Evolutionary conservation across 2,329 filamentous ascomycete species (phyloP), one percentile per base, ranked within the genome.

Genomic region (Exophiala aquamarina): DNA sequence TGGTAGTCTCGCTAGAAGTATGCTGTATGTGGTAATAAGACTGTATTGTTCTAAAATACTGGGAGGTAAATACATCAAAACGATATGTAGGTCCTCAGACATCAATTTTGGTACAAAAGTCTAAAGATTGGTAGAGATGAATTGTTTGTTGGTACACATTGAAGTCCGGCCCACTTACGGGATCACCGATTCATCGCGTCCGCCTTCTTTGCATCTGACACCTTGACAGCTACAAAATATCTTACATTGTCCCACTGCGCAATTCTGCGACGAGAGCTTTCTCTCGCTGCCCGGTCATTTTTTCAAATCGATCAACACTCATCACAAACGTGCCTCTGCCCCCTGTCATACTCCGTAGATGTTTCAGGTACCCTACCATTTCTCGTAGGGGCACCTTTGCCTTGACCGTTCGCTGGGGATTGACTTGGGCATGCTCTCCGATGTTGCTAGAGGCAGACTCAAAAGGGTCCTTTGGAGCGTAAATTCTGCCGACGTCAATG

Each of bases 331-430:
- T 87, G 0, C 84, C 85, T 45, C 93, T 77, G 0, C 93, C 93
- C 2, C 86, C 87, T 3, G 92, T 98, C 72, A 95, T 78, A 68
- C 89, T 91, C 42, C 93, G 77, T 55, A 98, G 70, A 63, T 94
- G 88, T 65, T 89, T 89, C 59, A 97, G 75, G 67, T 97, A 98
- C 33, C 92, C 88, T 28, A 97, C 84, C 89, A 97, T 96, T 69
- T 97, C 92, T 70, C 93, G 94, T 60, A 97, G 75, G 23, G 93
- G 93, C 20, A 97, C 92, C 60, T 87, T 83, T 17, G 91, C 93
- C 9, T 86, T 83, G 57, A 98, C 89, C 40, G 85, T 76, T 46
- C 77, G 67, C 48, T 82, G 79, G 23, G 76, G 67, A 34, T 67
- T 67, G 2, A 63, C 55, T 13, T 48, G 49, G 11, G 55, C 49